A percentile compares a stretch with the other conserved stretches of the same genome.
Evolutionary conservation across 2,329 filamentous ascomycete species (phyloP).

Genomic region (Colletotrichum liriopes): DNA sequence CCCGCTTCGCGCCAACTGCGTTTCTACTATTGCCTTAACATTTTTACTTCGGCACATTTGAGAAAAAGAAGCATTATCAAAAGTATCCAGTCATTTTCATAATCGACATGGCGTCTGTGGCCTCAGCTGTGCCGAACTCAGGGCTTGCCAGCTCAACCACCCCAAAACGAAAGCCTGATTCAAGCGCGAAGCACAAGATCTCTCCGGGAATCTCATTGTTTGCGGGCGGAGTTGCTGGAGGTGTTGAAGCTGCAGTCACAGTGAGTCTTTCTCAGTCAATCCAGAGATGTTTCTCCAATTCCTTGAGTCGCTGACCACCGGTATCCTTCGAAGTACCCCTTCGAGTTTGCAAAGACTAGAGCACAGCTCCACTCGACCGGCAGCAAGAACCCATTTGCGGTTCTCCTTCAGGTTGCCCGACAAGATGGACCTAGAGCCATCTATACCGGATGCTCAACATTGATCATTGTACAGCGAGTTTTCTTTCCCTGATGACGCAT

Average conservation of each 20-base stretch:
- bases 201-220: constrained; percentile 63
- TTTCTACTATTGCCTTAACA: neutral
- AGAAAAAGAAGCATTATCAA: neutral
- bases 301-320: neutral
- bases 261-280: constrained; percentile 46
- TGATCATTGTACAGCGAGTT: constrained; percentile 61
- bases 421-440: constrained; percentile 71
- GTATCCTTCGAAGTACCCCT: constrained; percentile 66
- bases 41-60: neutral
- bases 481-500: neutral
- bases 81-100: neutral
- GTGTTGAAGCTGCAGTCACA: constrained; percentile 67
- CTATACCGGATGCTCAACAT: constrained; percentile 75
- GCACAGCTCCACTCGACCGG: constrained; percentile 65
- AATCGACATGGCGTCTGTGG: neutral
- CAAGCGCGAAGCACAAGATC: constrained; percentile 46
- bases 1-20: neutral
- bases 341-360: constrained; percentile 78
- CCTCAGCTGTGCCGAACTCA: neutral
- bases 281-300: neutral
- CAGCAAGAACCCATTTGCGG: constrained; percentile 69
- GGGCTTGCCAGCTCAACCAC: neutral
- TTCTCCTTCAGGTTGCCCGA: constrained; percentile 69
- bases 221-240: constrained; percentile 67
- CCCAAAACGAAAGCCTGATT: neutral